Evolutionary conservation across 2,329 filamentous ascomycete species (phyloP).

Genomic region (Dryadomyces quercivorus): DNA sequence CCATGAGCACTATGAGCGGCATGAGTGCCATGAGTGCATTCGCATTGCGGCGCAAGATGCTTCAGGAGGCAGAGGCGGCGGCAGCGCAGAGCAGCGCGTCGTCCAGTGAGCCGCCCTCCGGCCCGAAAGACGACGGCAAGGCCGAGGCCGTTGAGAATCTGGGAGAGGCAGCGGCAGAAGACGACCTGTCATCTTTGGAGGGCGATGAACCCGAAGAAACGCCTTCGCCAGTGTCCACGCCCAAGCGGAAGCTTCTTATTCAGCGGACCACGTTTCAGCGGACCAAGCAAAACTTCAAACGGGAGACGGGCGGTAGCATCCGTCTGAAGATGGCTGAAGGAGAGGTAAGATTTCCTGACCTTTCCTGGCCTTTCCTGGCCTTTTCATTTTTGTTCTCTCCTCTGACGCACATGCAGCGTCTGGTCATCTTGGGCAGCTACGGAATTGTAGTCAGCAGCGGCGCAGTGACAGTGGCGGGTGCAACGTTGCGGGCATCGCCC

Average conservation of each 20-base stretch:
- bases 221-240: neutral
- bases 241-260: slow-evolving; percentile 6
- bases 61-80: slow-evolving; percentile 12
- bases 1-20: slow-evolving; percentile 24
- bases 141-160: neutral
- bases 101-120: neutral
- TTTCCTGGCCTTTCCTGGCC: rapidly evolving
- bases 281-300: slow-evolving; percentile 29
- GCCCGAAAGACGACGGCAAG: neutral
- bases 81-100: neutral
- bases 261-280: slow-evolving; percentile 35
- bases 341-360: slow-evolving; percentile 32
- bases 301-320: slow-evolving; percentile 25
- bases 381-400: neutral
- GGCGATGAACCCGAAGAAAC: neutral
- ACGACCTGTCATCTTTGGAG: neutral
- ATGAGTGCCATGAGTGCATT: slow-evolving; percentile 28
- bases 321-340: slow-evolving; percentile 32
- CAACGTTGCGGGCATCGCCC: slow-evolving; percentile 35
- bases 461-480: slow-evolving; percentile 52
- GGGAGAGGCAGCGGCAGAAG: neutral
- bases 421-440: slow-evolving; percentile 56
- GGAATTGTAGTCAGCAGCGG: slow-evolving; percentile 50
- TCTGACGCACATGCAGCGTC: slow-evolving; percentile 28
- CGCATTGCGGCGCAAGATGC: slow-evolving; percentile 28